phyloP scores from a whole-genome alignment of 2,329 filamentous ascomycete species.

The Stachybotrys echinatus region DNA sequence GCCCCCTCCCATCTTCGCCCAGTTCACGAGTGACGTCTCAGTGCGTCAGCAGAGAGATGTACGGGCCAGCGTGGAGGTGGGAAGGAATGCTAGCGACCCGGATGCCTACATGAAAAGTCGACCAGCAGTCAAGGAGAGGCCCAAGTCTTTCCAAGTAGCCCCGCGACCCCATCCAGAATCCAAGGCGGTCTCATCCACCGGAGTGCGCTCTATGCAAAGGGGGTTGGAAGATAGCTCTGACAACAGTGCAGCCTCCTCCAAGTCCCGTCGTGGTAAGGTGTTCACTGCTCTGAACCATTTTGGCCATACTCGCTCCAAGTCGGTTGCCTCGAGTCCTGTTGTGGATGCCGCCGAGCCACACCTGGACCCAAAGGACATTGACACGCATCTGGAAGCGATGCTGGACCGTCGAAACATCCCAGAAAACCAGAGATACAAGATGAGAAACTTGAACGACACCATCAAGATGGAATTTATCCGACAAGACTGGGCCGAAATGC shows the following conservation, averaged over 20 bases:
- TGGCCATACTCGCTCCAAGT: conserved; percentile 31
- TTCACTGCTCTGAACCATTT: conserved; percentile 32
- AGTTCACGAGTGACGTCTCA: conserved; percentile 47
- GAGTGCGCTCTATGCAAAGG: conserved; percentile 14
- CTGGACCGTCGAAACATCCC: conserved; percentile 89
- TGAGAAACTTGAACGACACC: conserved; percentile 80
- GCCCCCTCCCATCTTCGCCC: conserved; percentile 73
- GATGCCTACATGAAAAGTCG: conserved; percentile 12
- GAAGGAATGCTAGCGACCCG: conserved; percentile 12
- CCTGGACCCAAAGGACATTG: conserved; percentile 51
- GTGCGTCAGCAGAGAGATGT: conserved; percentile 12
- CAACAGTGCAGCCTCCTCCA: conserved; percentile 22
- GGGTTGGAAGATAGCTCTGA: conserved; percentile 22
- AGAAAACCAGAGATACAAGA: conserved; percentile 88
- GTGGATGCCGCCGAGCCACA: conserved; percentile 38
- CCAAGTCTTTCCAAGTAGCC: conserved; percentile 44
- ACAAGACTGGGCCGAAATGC: conserved; percentile 73
- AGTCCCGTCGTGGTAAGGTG: conserved; percentile 33
- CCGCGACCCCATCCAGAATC: conserved; percentile 9
- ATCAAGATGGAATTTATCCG: conserved; percentile 96
- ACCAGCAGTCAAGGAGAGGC: conserved; percentile 34
- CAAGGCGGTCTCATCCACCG: conserved; percentile 7
- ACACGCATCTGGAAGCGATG: conserved; percentile 54
- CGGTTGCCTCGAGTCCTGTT: conserved; percentile 24
- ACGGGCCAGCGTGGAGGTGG: conserved; percentile 18